Evolutionary conservation across 2,329 filamentous ascomycete species (phyloP).

Genomic region (Penicillium sp.): DNA sequence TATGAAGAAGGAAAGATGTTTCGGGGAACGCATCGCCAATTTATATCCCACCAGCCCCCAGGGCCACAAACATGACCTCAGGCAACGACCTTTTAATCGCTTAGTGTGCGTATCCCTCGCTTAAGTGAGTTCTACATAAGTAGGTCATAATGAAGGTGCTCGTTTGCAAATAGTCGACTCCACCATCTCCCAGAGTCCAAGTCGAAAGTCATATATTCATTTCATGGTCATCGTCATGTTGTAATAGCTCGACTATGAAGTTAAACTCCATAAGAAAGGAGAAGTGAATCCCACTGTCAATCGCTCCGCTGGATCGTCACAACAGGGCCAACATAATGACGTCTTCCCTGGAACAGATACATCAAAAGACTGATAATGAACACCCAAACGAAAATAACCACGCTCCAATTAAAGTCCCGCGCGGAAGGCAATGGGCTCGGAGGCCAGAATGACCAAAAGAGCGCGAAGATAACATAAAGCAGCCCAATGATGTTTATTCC

Average conservation of each 20-base stretch:
- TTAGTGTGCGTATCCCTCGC: not conserved
- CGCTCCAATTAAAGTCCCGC: conserved; percentile 51
- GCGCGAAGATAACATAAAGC: conserved; percentile 44
- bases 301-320: conserved; percentile 13
- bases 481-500: conserved; percentile 46
- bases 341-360: conserved; percentile 34
- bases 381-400: conserved; percentile 44
- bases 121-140: not conserved
- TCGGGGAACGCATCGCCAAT: too few relatives aligned
- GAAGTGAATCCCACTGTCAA: not conserved
- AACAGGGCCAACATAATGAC: conserved; percentile 33
- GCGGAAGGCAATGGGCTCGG: conserved; percentile 35
- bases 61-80: not conserved
- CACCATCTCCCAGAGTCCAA: too few relatives aligned
- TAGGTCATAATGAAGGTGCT: not conserved
- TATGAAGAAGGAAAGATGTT: not conserved
- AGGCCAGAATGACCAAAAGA: conserved; percentile 52
- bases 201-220: not conserved
- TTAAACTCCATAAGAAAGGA: not conserved
- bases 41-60: not conserved
- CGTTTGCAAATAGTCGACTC: not conserved
- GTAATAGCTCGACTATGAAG: not conserved
- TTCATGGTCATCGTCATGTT: not conserved
- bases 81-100: too few relatives aligned
- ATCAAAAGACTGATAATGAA: conserved; percentile 42